Evolutionary conservation across 1,284 basidiomycete species (phyloP), one percentile per base, ranked within the genome.

Genomic region (Hemileia vastatrix): DNA sequence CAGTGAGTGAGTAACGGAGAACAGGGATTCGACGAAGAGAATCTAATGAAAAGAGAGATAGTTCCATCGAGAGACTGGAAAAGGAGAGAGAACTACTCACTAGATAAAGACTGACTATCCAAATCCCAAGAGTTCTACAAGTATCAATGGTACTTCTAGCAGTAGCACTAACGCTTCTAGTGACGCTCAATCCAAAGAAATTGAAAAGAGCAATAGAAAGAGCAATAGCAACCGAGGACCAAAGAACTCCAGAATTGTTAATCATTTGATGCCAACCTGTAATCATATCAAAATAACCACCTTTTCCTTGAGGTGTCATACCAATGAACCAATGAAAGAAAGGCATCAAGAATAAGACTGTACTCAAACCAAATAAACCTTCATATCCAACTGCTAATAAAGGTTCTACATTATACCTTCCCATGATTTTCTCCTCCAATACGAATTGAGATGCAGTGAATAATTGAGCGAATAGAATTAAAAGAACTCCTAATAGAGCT

Each of bases 401-500:
- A 18, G 95, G 93, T 57, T 87, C 84, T 60, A 98, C 86, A 49
- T 84, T 81, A 79, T 95, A 94, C 57, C 83, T 83, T 48, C 83
- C 82, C 85, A 96, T 86, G 72, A 96, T 90, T 80, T 87, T 90
- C 78, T 91, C 89, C 80, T 97, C 94, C n/a, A 95, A 81, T 52
- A 97, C 91, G 62, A 93, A 93, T 73, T 94, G 90, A 11, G 84
- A 83, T 53, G 91, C 91, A 33, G 88, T 87, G 78, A 94, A 98
- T 66, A 97, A 79, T 78, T 98, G 95, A n/a, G 95, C 94, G 72
- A 95, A 92, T 44, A 97, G 79, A 63, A 98, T 84, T 74, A 98
- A 86, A 72, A 89, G 84, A 36, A 98, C 86, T 63, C 95, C 80
- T 15, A 82, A 64, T 21, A 79, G 65, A 13, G 77, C 72, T 86